Percentiles rank a stretch among this genome's conserved stretches.
phyloP scores from a whole-genome alignment of 2,329 filamentous ascomycete species.

The Teratosphaeria destructans region DNA sequence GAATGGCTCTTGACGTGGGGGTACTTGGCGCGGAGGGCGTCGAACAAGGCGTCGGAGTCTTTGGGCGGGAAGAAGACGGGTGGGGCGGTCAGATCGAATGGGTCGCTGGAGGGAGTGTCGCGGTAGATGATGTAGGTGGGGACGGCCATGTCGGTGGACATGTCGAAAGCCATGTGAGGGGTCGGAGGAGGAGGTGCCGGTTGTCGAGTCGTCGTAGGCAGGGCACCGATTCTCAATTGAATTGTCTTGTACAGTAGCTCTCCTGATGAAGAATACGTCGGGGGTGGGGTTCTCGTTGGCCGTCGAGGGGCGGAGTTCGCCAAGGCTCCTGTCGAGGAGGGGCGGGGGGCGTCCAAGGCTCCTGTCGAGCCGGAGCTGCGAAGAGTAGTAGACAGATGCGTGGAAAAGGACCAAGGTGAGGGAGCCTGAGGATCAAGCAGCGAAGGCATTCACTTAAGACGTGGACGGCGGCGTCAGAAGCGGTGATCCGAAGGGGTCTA shows the following conservation, averaged over 20 bases:
- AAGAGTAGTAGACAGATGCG: too few species aligned
- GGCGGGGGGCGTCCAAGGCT: too few species aligned
- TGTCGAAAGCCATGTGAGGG: constrained; percentile 8
- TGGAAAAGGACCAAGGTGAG: not conserved
- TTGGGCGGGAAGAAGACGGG: constrained; percentile 28
- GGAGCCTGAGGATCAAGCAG: not conserved
- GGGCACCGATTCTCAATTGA: too few species aligned
- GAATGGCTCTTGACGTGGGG: constrained; percentile 26
- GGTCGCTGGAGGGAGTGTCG: constrained; percentile 13
- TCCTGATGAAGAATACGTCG: too few species aligned
- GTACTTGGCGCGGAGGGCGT: constrained; percentile 25
- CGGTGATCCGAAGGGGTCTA: not conserved
- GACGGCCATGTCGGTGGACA: constrained; percentile 3
- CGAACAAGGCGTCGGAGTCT: constrained; percentile 30
- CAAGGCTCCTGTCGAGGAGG: too few species aligned
- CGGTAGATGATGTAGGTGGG: constrained; percentile 26
- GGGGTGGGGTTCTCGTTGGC: too few species aligned
- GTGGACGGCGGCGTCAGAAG: too few species aligned
- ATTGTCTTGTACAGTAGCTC: too few species aligned
- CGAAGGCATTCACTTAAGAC: too few species aligned
- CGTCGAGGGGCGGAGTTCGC: too few species aligned
- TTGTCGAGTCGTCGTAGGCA: too few species aligned
- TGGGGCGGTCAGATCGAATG: constrained; percentile 23
- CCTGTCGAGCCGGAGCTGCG: too few species aligned
- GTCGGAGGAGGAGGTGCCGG: not conserved